These are phyloP conservation scores for Ocimum tenuiflorum DNA, from an alignment of 257 asterid genomes.

Conservation along the genomic window DNA sequence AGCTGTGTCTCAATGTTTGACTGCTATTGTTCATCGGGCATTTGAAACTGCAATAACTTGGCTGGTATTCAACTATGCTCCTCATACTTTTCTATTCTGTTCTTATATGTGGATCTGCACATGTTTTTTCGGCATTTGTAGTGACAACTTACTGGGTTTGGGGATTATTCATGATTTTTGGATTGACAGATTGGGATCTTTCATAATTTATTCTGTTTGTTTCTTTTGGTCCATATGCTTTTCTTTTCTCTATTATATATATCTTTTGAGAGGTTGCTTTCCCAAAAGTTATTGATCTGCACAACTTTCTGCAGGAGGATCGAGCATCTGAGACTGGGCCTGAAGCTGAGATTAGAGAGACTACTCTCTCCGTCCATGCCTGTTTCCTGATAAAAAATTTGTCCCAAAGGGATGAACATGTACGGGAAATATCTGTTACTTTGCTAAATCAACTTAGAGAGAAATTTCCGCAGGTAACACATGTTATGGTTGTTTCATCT, in stretches of 20 bases:
- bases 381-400: slow-evolving; percentile 86
- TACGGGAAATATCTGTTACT: slow-evolving; percentile 71
- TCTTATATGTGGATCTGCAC: slow-evolving; percentile 3
- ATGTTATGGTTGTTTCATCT: slow-evolving; percentile 10
- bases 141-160: slow-evolving; percentile 1
- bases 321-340: slow-evolving; percentile 73
- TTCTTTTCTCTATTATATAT: slow-evolving; percentile 5
- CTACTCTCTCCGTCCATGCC: slow-evolving; percentile 79
- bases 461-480: slow-evolving; percentile 79
- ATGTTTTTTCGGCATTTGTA: background rate
- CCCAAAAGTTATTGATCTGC: slow-evolving; percentile 22
- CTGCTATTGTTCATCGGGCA: slow-evolving; percentile 84
- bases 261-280: slow-evolving; percentile 11
- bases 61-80: slow-evolving; percentile 56
- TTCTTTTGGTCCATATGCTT: slow-evolving; percentile 4
- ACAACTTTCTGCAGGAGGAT: slow-evolving; percentile 66
- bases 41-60: slow-evolving; percentile 80
- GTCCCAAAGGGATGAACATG: slow-evolving; percentile 91
- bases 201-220: background rate
- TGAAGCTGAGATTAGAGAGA: slow-evolving; percentile 72
- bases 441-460: slow-evolving; percentile 89
- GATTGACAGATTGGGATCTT: background rate
- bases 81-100: slow-evolving; percentile 7
- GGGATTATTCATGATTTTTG: background rate
- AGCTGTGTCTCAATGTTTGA: slow-evolving; percentile 93